Evolutionary conservation across 2,329 filamentous ascomycete genomes (phyloP).

Genomic region (Ophiostoma angusticollis): DNA sequence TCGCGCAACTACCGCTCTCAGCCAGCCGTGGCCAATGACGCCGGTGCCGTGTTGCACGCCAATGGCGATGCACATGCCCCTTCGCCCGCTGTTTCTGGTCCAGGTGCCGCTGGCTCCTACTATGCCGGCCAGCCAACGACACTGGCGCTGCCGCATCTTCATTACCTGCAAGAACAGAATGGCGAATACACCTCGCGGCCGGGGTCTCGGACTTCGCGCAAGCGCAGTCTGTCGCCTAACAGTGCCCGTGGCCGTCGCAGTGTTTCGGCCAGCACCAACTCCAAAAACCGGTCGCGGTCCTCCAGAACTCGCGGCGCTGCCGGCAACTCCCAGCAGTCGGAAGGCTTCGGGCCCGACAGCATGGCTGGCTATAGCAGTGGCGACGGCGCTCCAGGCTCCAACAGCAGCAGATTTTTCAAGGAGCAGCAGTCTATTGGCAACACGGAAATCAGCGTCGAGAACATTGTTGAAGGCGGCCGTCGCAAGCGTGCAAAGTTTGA

Average conservation of each 20-base stretch:
- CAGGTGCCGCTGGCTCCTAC: conserved; percentile 25
- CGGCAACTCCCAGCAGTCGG: conserved; percentile 27
- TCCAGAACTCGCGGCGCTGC: conserved; percentile 50
- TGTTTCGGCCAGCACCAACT: conserved; percentile 50
- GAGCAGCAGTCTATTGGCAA: conserved; percentile 65
- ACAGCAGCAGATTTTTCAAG: conserved; percentile 64
- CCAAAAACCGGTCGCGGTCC: conserved; percentile 54
- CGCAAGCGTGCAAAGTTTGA: conserved; percentile 91
- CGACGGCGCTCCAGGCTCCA: conserved; percentile 65
- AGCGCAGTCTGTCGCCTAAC: conserved; percentile 67
- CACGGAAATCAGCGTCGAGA: conserved; percentile 94
- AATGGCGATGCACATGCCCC: conserved; percentile 30
- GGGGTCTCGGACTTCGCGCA: conserved; percentile 55
- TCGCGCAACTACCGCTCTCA: conserved; percentile 12
- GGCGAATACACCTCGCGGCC: conserved; percentile 54
- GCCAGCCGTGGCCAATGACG: conserved; percentile 19
- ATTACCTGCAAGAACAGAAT: conserved; percentile 26
- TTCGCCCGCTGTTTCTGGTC: too few relatives aligned
- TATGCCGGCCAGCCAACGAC: conserved; percentile 30
- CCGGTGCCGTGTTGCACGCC: background rate
- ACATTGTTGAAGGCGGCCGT: conserved; percentile 93
- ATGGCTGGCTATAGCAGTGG: conserved; percentile 74
- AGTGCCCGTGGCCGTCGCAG: conserved; percentile 60
- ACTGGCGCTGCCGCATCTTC: conserved; percentile 19
- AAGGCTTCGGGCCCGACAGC: conserved; percentile 47